Evolutionary conservation across 768 basidiomycete genomes (phyloP).

Genomic region (Podaxis pistillaris): DNA sequence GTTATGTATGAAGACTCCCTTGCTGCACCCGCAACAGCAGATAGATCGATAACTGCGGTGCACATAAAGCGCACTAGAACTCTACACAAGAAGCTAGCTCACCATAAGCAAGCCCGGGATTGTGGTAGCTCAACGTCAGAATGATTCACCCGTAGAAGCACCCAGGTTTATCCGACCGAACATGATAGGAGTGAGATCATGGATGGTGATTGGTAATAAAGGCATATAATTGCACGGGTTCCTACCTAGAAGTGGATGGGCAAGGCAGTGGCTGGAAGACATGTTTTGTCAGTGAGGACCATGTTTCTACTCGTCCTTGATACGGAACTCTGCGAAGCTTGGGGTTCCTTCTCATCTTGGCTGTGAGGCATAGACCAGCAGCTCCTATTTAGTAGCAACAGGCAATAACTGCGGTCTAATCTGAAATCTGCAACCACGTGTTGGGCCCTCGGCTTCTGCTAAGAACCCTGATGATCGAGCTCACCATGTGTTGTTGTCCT

Average conservation of each 20-base stretch:
- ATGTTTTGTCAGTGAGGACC: too few relatives aligned
- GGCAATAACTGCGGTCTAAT: too few relatives aligned
- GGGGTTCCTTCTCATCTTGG: too few relatives aligned
- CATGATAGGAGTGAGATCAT: neutral
- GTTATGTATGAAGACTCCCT: neutral
- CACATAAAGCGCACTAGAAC: neutral
- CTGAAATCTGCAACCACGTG: too few relatives aligned
- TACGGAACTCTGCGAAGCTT: too few relatives aligned
- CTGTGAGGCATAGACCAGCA: too few relatives aligned
- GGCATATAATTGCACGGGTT: neutral
- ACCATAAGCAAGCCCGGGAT: neutral
- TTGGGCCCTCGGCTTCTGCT: too few relatives aligned
- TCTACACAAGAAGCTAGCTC: neutral
- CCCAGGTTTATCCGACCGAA: constrained; percentile 18
- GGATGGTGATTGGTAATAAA: neutral
- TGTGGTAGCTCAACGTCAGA: neutral
- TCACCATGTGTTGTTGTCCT: too few relatives aligned
- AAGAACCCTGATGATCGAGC: too few relatives aligned
- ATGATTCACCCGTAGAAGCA: constrained; percentile 12
- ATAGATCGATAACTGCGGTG: neutral
- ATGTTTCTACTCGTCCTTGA: too few relatives aligned
- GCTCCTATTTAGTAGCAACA: too few relatives aligned
- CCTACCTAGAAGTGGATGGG: neutral
- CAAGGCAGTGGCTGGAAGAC: too few relatives aligned
- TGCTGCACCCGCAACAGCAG: neutral